A percentile compares a stretch with the other conserved stretches of the same genome.
These are phyloP conservation scores for Salix arbutifolia DNA, from an alignment of 345 rosid species.

Conservation along the genomic window DNA sequence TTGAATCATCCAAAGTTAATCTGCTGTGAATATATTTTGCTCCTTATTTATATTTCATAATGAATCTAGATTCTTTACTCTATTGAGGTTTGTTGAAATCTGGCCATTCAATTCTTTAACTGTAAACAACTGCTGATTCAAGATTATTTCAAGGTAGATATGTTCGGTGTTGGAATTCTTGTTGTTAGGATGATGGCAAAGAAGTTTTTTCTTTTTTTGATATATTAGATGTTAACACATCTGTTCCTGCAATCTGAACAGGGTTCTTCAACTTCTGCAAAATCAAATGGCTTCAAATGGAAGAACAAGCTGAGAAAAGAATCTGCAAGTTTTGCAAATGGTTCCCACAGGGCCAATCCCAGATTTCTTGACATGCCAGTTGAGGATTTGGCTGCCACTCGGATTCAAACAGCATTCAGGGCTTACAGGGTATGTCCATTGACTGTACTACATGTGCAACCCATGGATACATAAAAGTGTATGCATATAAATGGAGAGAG, in stretches of 20 bases:
- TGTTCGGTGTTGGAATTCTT: not conserved
- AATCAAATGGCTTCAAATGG: slow-evolving; percentile 63
- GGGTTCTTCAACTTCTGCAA: slow-evolving; percentile 48
- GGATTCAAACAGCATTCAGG: slow-evolving; percentile 52
- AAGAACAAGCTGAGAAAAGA: slow-evolving; percentile 34
- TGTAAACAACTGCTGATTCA: not conserved
- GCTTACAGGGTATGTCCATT: slow-evolving; percentile 55
- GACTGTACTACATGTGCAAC: not conserved
- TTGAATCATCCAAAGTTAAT: not conserved
- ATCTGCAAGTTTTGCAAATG: slow-evolving; percentile 6
- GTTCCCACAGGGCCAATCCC: slow-evolving; percentile 4
- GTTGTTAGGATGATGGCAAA: not conserved
- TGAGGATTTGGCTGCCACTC: slow-evolving; percentile 30
- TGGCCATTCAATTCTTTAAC: not conserved
- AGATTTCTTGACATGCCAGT: slow-evolving; percentile 10
- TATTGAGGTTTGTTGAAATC: not conserved
- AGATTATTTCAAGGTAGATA: not conserved
- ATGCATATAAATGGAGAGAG: not conserved
- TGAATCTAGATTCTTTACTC: not conserved
- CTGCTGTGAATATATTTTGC: not conserved
- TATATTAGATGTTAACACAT: not conserved
- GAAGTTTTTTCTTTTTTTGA: not conserved
- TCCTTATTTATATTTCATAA: not conserved
- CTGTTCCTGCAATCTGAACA: slow-evolving; percentile 22
- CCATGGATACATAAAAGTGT: not conserved